Percentiles rank a stretch among this genome's conserved stretches.
phyloP scores from a whole-genome alignment of 2,329 filamentous ascomycete species.

The Alternaria triticimaculans region DNA sequence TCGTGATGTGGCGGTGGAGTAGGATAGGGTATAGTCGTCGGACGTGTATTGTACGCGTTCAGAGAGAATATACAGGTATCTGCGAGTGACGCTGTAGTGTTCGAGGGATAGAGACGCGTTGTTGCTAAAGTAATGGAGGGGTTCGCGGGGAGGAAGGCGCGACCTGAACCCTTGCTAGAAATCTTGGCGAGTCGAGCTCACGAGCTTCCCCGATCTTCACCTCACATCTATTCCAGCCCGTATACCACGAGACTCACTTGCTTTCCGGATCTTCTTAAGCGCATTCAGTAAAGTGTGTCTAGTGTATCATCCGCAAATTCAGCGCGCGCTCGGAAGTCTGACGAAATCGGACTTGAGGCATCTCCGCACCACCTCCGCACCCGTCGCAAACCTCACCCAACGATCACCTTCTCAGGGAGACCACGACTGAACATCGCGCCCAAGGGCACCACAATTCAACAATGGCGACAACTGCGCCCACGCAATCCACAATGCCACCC shows the following conservation, averaged over 20 bases:
- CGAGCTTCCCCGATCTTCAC: background rate
- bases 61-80: background rate
- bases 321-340: background rate
- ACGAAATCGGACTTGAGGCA: background rate
- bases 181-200: constrained; percentile 29
- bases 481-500: background rate
- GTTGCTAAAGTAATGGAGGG: constrained; percentile 4
- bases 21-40: too few relatives aligned
- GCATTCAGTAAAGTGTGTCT: background rate
- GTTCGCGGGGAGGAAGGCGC: constrained; percentile 13
- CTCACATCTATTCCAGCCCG: background rate
- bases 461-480: constrained; percentile 4
- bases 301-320: background rate
- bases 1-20: constrained; percentile 3
- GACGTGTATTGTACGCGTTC: constrained; percentile 1
- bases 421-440: rapidly evolving
- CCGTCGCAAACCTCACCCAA: constrained; percentile 6
- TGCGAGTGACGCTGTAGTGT: background rate
- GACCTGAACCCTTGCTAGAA: constrained; percentile 10
- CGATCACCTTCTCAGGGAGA: background rate
- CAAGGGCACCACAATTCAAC: background rate
- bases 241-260: background rate
- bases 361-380: constrained; percentile 25
- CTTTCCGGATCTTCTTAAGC: background rate
- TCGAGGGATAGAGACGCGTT: background rate